Evolutionary conservation across 176 grass and related monocot genomes (phyloP).

Genomic region (Dactylis glomerata): DNA sequence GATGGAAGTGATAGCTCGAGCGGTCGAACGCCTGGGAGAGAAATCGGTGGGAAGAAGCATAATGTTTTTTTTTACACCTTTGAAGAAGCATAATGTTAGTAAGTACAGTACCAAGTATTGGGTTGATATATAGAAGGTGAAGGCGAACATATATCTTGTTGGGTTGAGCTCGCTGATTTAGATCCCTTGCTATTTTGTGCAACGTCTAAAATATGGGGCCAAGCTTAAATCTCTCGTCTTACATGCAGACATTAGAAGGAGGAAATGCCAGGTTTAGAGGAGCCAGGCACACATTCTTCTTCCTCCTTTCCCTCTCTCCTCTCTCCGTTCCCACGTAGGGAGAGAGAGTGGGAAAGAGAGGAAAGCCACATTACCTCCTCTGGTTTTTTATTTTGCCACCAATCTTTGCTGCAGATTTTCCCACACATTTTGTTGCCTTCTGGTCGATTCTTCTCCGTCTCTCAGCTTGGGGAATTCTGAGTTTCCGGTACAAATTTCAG

Average conservation of each 20-base stretch:
- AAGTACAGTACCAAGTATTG: too few relatives aligned
- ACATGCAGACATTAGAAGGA: slow-evolving; percentile 14
- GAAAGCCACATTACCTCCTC: slow-evolving; percentile 13
- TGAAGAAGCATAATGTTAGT: too few relatives aligned
- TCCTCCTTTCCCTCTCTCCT: slow-evolving; percentile 53
- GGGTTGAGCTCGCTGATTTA: neutral
- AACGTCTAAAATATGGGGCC: neutral
- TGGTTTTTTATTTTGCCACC: neutral
- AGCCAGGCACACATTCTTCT: slow-evolving; percentile 30
- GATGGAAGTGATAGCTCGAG: too few relatives aligned
- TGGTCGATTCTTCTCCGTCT: neutral
- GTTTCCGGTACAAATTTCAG: neutral
- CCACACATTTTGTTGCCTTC: neutral
- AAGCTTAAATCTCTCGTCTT: slow-evolving; percentile 26
- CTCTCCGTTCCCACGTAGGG: slow-evolving; percentile 48
- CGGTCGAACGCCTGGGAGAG: too few relatives aligned
- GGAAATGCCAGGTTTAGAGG: slow-evolving; percentile 34
- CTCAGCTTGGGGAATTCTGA: neutral
- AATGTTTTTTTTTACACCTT: too few relatives aligned
- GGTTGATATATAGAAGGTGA: too few relatives aligned
- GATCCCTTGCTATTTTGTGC: neutral
- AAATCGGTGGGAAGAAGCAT: too few relatives aligned
- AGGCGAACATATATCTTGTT: too few relatives aligned
- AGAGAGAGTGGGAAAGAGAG: slow-evolving; percentile 22
- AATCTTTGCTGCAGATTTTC: slow-evolving; percentile 2